These are phyloP conservation scores for Medicago truncatula DNA, from an alignment of 306 rosid genomes.

Conservation along the genomic window MtrunA17r5.0-ANR NC_053049.1:7900501-7901000, in stretches of 20 bases:
- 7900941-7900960: too few species aligned
- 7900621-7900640: neutral
- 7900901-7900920: too few species aligned
- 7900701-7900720: slow-evolving; percentile 17
- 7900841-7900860: neutral
- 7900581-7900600: neutral
- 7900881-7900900: neutral
- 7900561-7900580: neutral
- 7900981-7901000: too few species aligned
- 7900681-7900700: slow-evolving; percentile 2
- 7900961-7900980: too few species aligned
- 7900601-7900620: slow-evolving; percentile 15
- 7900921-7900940: too few species aligned
- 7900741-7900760: slow-evolving; percentile 37
- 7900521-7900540: neutral
- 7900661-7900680: neutral
- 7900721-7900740: slow-evolving; percentile 36
- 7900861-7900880: neutral
- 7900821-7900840: neutral
- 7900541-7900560: neutral
- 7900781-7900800: neutral
- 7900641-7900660: slow-evolving; percentile 7
- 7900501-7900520: neutral
- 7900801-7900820: neutral
- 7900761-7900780: neutral